A percentile compares a stretch with the other conserved stretches of the same genome.
phyloP scores from a whole-genome alignment of 2,329 filamentous ascomycete species.

The Colletotrichum sojae region DNA sequence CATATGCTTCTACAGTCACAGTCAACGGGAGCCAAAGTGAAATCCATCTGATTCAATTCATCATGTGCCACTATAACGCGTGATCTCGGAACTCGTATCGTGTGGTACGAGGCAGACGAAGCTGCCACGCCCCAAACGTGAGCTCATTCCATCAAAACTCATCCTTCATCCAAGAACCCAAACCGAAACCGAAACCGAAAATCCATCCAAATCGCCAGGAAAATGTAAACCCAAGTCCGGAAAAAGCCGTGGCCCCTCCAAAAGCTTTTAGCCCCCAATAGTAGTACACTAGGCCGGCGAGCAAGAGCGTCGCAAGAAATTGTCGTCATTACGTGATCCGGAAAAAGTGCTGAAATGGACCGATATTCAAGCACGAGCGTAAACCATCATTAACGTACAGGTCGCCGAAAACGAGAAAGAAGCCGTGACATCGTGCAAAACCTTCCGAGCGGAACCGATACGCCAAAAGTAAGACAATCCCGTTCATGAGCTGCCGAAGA shows the following conservation, averaged over 20 bases:
- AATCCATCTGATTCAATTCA: slow-evolving; percentile 34
- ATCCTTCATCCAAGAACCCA: not conserved
- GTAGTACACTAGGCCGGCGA: slow-evolving; percentile 35
- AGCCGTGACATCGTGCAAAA: slow-evolving; percentile 30
- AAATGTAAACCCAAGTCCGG: not conserved
- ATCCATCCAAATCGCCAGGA: slow-evolving; percentile 18
- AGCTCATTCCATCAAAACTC: slow-evolving; percentile 8
- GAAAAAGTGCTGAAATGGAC: slow-evolving; percentile 11
- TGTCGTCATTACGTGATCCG: slow-evolving; percentile 37
- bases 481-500: slow-evolving; percentile 59
- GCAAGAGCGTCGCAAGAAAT: slow-evolving; percentile 23
- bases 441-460: slow-evolving; percentile 12
- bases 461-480: slow-evolving; percentile 14
- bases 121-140: slow-evolving; percentile 10
- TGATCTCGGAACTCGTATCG: slow-evolving; percentile 10
- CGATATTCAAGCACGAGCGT: slow-evolving; percentile 25
- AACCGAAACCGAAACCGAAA: slow-evolving; percentile 19
- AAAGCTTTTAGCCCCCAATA: slow-evolving; percentile 8
- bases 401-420: slow-evolving; percentile 10
- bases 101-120: not conserved
- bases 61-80: slow-evolving; percentile 27
- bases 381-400: slow-evolving; percentile 36
- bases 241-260: slow-evolving; percentile 7
- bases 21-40: not conserved
- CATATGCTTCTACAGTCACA: slow-evolving; percentile 12